These are phyloP conservation scores for Penicillium nucicola DNA, from an alignment of 495 filamentous ascomycete species.

Conservation along the genomic window DNA sequence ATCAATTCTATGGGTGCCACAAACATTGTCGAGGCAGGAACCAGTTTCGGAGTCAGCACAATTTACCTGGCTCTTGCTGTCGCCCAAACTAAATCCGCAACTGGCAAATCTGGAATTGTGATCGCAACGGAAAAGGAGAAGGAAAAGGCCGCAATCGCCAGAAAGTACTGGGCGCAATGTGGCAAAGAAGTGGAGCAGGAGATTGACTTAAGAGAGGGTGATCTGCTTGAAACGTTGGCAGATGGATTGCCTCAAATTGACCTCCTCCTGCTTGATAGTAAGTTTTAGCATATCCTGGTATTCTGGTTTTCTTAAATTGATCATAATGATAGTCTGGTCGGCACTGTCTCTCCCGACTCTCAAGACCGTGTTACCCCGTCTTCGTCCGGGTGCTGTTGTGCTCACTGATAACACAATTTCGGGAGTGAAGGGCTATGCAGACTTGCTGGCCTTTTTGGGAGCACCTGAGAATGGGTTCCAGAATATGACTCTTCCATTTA, in stretches of 20 bases:
- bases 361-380: constrained; percentile 39
- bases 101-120: constrained; percentile 33
- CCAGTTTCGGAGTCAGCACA: constrained; percentile 55
- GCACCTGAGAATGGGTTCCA: constrained; percentile 26
- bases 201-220: constrained; percentile 53
- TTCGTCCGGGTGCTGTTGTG: constrained; percentile 46
- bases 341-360: constrained; percentile 47
- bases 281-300: constrained; percentile 10
- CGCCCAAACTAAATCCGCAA: constrained; percentile 21
- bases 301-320: background rate
- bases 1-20: constrained; percentile 35
- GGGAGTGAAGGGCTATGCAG: constrained; percentile 27
- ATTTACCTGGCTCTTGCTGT: constrained; percentile 56
- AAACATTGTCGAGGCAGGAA: constrained; percentile 52
- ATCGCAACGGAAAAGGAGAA: constrained; percentile 55
- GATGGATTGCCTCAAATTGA: constrained; percentile 41
- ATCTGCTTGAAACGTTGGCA: constrained; percentile 50
- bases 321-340: constrained; percentile 44
- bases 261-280: constrained; percentile 55
- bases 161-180: constrained; percentile 44
- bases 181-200: constrained; percentile 35
- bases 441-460: constrained; percentile 20
- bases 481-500: constrained; percentile 28
- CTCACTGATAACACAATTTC: constrained; percentile 46
- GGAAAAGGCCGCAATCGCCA: constrained; percentile 41